Evolutionary conservation across 345 rosid genomes (phyloP), one percentile per base, ranked within the genome.

Genomic region (Iberis pinnata): DNA sequence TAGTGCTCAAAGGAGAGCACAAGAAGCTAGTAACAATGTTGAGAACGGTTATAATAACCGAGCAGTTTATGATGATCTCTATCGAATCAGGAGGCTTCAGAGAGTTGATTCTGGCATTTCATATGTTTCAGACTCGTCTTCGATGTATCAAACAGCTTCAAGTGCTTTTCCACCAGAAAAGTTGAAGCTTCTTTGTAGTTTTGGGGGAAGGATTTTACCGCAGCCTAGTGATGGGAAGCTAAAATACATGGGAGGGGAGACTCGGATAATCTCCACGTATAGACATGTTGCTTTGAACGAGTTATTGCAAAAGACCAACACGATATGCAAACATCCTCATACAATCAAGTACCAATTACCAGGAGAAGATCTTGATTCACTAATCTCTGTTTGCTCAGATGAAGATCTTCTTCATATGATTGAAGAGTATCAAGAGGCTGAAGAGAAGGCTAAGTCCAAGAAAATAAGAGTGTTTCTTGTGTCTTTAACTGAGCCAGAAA

Each of bases 271-370:
- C 65, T 77, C 83, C 25, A 73, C 78, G 4, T 68, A 74, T 67
- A 74, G 61, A 51, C 45, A 58, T 44, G 43, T 73, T 24, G 60
- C 74, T 1, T 76, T 74, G 79, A 69, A 64, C 2, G 89, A 82
- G 45, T 75, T 86, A 20, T 64, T 74, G 41, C 69, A 41, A 69
- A 86, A 80, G 63, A 80, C 84, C 15, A 46, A 53, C 6, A 80
- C 61, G 17, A 68, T 86, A 50, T 76, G 79, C 60, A 75, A 60
- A 44, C 82, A 80, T 12, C 65, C 79, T 41, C 87, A 82, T 57
- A 74, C 74, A 11, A 78, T 86, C 66, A 86, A 73, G 65, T 86
- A 82, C 63, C 95, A 86, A 58, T 86, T 86, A 39, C 95, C 94
- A 0, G 86, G 78, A 0, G 86, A 85, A 74, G 94, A 85, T 68